These are phyloP conservation scores for Phoenix dactylifera DNA, from an alignment of 176 grass and related monocot genomes.

Conservation along the genomic window DNA sequence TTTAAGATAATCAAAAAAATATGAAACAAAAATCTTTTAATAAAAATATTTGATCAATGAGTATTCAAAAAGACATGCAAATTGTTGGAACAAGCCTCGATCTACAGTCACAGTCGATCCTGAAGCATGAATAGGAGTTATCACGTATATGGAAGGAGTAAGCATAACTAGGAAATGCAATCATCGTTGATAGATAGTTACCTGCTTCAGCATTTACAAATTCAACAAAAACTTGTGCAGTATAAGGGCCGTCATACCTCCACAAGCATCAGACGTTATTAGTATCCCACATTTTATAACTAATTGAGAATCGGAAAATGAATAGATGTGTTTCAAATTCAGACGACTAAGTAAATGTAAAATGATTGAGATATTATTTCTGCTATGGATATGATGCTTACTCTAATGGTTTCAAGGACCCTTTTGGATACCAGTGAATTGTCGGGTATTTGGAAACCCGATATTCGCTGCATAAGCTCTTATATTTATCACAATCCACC, in stretches of 20 bases:
- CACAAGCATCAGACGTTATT: neutral
- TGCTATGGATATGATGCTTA: constrained; percentile 14
- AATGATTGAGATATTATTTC: constrained; percentile 3
- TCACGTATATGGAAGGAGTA: no score
- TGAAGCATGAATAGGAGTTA: no score
- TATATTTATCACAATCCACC: constrained; percentile 96
- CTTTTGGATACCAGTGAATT: constrained; percentile 95
- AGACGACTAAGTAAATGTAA: constrained; percentile 6
- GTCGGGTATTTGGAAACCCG: constrained; percentile 91
- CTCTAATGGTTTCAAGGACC: constrained; percentile 89
- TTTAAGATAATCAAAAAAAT: no score
- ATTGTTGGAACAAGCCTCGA: no score
- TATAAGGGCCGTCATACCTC: constrained; percentile 82
- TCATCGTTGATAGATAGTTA: constrained; percentile 11
- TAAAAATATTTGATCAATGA: no score
- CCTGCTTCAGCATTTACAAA: constrained; percentile 94
- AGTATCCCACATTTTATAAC: neutral
- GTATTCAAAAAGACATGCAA: no score
- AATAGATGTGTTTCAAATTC: neutral
- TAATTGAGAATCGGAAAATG: no score
- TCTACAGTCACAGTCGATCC: no score
- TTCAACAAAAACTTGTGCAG: constrained; percentile 63
- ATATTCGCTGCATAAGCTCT: constrained; percentile 85
- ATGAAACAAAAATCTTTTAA: no score
- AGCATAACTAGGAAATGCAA: no score